A percentile compares a stretch with the other conserved stretches of the same genome.
Conservation (phyloP, 2,329 filamentous ascomycete genomes). For the Penicillium polonicum region DNA sequence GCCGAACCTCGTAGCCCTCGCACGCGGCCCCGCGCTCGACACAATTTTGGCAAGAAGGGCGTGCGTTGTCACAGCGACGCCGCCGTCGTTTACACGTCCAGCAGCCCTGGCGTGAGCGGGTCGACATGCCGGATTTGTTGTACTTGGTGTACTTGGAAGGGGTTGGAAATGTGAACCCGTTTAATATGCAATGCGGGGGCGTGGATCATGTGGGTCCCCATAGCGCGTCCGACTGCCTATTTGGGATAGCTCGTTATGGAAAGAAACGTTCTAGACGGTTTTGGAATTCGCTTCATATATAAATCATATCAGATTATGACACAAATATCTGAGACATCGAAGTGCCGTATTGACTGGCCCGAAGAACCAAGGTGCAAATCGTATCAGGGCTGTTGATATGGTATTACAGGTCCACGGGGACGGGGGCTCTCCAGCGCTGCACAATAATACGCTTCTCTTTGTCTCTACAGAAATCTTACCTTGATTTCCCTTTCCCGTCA, state of each 20-base stretch:
- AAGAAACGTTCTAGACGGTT: too few species aligned
- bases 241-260: not conserved
- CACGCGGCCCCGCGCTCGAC: slow-evolving; percentile 24
- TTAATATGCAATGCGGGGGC: not conserved
- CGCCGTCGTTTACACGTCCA: slow-evolving; percentile 34
- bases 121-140: slow-evolving; percentile 29
- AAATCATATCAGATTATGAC: not conserved
- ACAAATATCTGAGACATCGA: not conserved
- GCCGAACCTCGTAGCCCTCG: slow-evolving; percentile 33
- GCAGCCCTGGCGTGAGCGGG: slow-evolving; percentile 30
- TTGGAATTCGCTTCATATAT: too few species aligned
- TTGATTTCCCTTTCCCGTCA: too few species aligned
- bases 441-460: too few species aligned
- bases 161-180: not conserved
- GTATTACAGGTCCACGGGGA: too few species aligned
- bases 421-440: too few species aligned
- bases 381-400: too few species aligned
- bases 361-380: too few species aligned
- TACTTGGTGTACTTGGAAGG: not conserved
- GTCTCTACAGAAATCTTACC: too few species aligned
- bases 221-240: not conserved
- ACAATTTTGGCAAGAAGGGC: slow-evolving; percentile 28
- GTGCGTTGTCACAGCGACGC: slow-evolving; percentile 30
- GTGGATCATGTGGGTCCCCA: not conserved
- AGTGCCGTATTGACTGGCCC: not conserved